Conservation (phyloP, 2,329 filamentous ascomycete genomes). For the Ophiostoma sp. region DNA sequence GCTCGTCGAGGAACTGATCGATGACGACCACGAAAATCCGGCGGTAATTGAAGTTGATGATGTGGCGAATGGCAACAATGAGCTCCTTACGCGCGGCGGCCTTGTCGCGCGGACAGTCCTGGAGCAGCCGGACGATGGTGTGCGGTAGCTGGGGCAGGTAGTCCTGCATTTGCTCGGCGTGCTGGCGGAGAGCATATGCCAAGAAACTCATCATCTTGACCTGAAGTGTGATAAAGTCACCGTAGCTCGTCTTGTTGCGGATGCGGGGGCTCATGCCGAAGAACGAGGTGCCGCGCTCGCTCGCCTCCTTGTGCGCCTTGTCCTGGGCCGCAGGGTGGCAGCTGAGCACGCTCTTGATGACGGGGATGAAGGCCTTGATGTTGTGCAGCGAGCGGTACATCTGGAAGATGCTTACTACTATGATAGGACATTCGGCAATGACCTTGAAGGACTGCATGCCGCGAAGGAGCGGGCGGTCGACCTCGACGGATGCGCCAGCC, state of each 20-base stretch:
- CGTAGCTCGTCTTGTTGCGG: conserved; percentile 88
- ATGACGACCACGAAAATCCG: conserved; percentile 94
- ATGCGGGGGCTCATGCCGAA: conserved; percentile 91
- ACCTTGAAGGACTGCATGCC: conserved; percentile 99
- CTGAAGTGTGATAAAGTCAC: conserved; percentile 95
- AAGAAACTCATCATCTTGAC: conserved; percentile 99
- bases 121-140: conserved; percentile 82
- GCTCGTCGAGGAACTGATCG: conserved; percentile 87
- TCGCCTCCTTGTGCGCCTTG: conserved; percentile 82
- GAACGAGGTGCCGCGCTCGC: conserved; percentile 72
- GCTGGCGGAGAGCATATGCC: conserved; percentile 84
- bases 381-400: conserved; percentile 75
- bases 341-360: conserved; percentile 84
- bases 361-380: conserved; percentile 84
- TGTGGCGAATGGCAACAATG: conserved; percentile 91
- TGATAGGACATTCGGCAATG: conserved; percentile 94
- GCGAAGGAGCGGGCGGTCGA: conserved; percentile 75
- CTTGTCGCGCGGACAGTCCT: conserved; percentile 92
- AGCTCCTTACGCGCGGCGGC: conserved; percentile 91
- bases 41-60: conserved; percentile 98
- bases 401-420: conserved; percentile 97
- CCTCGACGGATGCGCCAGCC: conserved; percentile 72
- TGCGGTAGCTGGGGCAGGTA: conserved; percentile 80
- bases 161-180: conserved; percentile 78
- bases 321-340: conserved; percentile 90